These are phyloP conservation scores for Megacollybia platyphylla DNA, from an alignment of 1,284 basidiomycete genomes.

Conservation along the genomic window DNA sequence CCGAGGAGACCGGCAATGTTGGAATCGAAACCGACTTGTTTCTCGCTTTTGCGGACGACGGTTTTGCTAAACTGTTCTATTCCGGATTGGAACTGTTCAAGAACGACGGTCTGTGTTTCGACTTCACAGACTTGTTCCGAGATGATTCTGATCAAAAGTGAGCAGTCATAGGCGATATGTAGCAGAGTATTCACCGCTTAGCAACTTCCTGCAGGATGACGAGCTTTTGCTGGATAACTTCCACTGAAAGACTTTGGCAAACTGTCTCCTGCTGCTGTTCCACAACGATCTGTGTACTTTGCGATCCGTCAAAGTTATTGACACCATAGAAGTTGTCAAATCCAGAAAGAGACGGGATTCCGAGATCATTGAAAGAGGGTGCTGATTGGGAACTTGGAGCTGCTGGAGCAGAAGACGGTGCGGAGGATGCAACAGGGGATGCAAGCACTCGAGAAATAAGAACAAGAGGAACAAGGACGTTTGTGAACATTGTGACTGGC, in stretches of 20 bases:
- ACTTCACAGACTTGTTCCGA: constrained; percentile 18
- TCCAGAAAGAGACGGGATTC: constrained; percentile 17
- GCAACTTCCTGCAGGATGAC: constrained; percentile 9
- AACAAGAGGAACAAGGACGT: constrained; percentile 6
- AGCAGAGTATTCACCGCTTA: constrained; percentile 15
- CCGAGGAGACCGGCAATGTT: neutral
- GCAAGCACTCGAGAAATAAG: neutral
- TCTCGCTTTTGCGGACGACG: constrained; percentile 12
- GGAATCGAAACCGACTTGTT: constrained; percentile 11
- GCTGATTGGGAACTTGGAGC: neutral
- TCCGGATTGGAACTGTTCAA: constrained; percentile 15
- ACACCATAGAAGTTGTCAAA: constrained; percentile 29
- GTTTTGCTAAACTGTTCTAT: constrained; percentile 14
- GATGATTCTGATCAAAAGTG: constrained; percentile 18
- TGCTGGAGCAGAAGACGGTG: too few relatives aligned
- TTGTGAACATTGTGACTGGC: constrained; percentile 7
- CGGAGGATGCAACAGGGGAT: neutral
- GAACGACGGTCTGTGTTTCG: constrained; percentile 17
- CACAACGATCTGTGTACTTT: constrained; percentile 18
- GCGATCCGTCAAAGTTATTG: constrained; percentile 23
- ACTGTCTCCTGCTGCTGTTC: constrained; percentile 12
- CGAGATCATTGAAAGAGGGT: constrained; percentile 13
- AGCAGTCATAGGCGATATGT: neutral
- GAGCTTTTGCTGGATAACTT: constrained; percentile 10
- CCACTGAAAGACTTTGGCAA: constrained; percentile 7